These are phyloP conservation scores for Didymella exigua DNA, from an alignment of 2,329 filamentous ascomycete species.

Conservation along the genomic window DNA sequence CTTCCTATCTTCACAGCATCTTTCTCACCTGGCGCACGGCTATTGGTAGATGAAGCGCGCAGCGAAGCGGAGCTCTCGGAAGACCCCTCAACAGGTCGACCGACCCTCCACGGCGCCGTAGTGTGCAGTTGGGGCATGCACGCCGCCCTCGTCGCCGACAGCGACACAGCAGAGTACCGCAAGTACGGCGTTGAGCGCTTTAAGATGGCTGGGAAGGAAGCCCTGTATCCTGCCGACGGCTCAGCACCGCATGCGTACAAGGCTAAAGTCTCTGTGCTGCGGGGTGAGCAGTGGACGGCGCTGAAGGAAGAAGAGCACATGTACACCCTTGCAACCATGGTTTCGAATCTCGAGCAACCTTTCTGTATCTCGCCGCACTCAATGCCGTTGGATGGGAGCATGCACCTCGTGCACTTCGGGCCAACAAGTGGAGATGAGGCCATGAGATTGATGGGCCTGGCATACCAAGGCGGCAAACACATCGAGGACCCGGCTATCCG, in stretches of 20 bases:
- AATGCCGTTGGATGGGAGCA: conserved; percentile 69
- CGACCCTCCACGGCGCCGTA: conserved; percentile 70
- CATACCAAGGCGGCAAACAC: conserved; percentile 64
- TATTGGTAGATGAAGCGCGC: conserved; percentile 52
- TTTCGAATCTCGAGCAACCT: conserved; percentile 79
- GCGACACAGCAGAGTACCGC: conserved; percentile 82
- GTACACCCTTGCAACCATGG: conserved; percentile 77
- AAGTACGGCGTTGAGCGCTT: conserved; percentile 79
- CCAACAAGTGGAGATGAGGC: conserved; percentile 67
- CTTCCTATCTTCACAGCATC: conserved; percentile 52
- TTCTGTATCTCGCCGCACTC: conserved; percentile 82
- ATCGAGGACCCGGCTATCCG: conserved; percentile 62
- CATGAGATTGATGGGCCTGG: conserved; percentile 76
- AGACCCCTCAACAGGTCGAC: conserved; percentile 27
- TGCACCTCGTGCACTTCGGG: conserved; percentile 78
- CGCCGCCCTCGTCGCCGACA: conserved; percentile 85
- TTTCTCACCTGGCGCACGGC: conserved; percentile 53
- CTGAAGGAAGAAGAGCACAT: conserved; percentile 62
- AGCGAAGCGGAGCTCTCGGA: conserved; percentile 48
- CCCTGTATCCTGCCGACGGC: conserved; percentile 66
- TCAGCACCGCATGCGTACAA: conserved; percentile 61
- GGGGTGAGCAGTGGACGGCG: conserved; percentile 33
- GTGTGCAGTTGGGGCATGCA: conserved; percentile 92
- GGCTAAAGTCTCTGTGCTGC: conserved; percentile 57
- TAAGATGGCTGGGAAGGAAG: conserved; percentile 78